Evolutionary conservation across 148 eudicot species (phyloP), one percentile per base, ranked within the genome.

Genomic region (Vaccinium vitisidaea): DNA sequence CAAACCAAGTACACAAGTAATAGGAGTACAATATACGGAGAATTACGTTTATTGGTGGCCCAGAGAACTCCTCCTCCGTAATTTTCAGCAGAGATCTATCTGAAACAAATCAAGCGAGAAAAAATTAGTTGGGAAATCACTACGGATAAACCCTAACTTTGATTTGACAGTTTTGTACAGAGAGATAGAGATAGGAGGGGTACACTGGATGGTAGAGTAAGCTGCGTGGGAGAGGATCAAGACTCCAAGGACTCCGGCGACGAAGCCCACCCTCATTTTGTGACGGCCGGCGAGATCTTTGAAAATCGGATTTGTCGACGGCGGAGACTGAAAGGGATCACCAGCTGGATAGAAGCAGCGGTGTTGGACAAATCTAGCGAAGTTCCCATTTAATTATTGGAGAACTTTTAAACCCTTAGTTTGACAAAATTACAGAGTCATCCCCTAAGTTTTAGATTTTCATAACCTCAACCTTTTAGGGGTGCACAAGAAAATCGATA

Each of bases 1-100:
- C n/a, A 85, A 50, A 73, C 39, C 46, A 5, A 67, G 15, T 61
- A 67, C 0, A 32, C 36, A 32, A 32, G 36, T 5, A 46, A 16
- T 15, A 59, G 3, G 10, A 49, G 16, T 32, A 48, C 11, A 13
- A 19, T 53, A 3, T 25, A 30, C 39, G 13, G 56, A 70, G 82
- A 84, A 53, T 84, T 90, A 96, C 98, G 69, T 90, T 88, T 43
- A 92, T 15, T 15, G 99, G 96, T 65, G 98, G 95, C 1, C 93
- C 93, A 6, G 93, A 88, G 71, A 96, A 96, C 85, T 94, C 92
- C 75, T 96, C 98, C 86, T 95, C 96, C 1, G 89, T 96, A 78
- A 96, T 94, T 92, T 94, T 94, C 83, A 94, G 88, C 86, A 96
- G 83, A 54, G 94, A 90, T 88, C 96, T 89, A 89, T 94, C 99